Conservation (phyloP, 345 rosid genomes). For the Moringa oleifera region DNA sequence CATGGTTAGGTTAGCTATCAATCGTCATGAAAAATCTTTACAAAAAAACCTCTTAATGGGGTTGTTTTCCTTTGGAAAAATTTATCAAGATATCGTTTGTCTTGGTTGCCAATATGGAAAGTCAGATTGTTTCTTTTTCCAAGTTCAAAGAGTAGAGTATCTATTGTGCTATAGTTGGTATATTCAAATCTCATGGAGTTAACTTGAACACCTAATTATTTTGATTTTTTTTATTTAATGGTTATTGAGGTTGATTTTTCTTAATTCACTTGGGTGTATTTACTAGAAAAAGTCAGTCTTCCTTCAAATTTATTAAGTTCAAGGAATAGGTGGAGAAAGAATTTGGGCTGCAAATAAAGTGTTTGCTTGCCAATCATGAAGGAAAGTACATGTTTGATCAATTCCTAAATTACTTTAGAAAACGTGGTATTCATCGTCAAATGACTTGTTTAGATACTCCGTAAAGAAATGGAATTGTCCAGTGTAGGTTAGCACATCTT, state of each 20-base stretch:
- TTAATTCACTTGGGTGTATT: conserved; percentile 2
- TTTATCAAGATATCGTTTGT: not conserved
- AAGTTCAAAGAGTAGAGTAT: not conserved
- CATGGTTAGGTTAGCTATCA: conserved; percentile 7
- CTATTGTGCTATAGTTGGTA: not conserved
- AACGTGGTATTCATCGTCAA: conserved; percentile 2
- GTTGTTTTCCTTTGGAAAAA: not conserved
- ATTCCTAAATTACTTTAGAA: too few relatives aligned
- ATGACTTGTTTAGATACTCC: not conserved
- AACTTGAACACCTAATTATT: not conserved
- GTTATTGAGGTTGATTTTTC: conserved; percentile 4
- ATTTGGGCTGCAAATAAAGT: too few relatives aligned
- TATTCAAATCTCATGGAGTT: conserved; percentile 5
- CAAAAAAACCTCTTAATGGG: not conserved
- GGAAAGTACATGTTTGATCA: too few relatives aligned
- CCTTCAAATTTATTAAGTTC: conserved; percentile 9
- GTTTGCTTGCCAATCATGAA: too few relatives aligned
- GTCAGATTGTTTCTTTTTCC: conserved; percentile 2
- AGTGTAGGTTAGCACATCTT: not conserved
- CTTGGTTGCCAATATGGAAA: conserved; percentile 10
- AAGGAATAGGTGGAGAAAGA: not conserved
- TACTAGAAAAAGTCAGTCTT: conserved; percentile 4
- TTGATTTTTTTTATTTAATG: conserved; percentile 1
- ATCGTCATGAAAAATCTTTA: not conserved
- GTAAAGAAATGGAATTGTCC: not conserved